Evolutionary conservation across 345 rosid genomes (phyloP), one percentile per base, ranked within the genome.

Genomic region (Populus ilicifolia): DNA sequence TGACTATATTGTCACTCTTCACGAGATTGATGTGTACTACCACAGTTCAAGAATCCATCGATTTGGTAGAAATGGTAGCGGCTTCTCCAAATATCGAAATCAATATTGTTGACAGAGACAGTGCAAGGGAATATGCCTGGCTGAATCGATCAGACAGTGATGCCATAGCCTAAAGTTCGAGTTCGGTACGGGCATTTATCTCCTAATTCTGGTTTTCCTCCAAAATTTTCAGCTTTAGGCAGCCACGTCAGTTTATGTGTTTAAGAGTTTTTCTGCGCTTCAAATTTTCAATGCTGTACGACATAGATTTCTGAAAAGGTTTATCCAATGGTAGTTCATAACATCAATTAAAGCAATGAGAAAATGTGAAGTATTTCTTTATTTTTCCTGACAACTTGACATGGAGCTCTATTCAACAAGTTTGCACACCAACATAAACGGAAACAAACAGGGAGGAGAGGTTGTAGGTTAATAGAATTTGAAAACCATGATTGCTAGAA

Each of bases 21-120:
- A 92, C 89, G 92, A 94, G 85, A 90, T 91, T 50, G 98, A 94
- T 85, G 88, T 97, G 43, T 92, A 87, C 84, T 94, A 90, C 91
- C 97, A 73, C 94, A 0, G 87, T 92, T 21, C 97, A 91, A 79
- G 95, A 92, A 84, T 92, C 97, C 23, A 80, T 90, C 29, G 90
- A 79, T 43, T 75, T 94, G 85, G 94, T 93, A 0, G 97, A 94
- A 4, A 33, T 33, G 36, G 36, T 33, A 33, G 29, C 29, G 29
- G 29, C 29, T 27, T 27, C 29, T 27, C 36, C 36, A 33, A 33
- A 33, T 33, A 33, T 33, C 36, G 36, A 4, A 33, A 4, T 33
- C 5, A 33, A 33, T 33, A 33, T 33, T 9, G 97, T 93, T 0
- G 97, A 91, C 81, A 88, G 93, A 81, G 88, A 89, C 1, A 97